Conservation (phyloP, 192 early-diverging fungal species). For the Dissophora globulifera region DNA sequence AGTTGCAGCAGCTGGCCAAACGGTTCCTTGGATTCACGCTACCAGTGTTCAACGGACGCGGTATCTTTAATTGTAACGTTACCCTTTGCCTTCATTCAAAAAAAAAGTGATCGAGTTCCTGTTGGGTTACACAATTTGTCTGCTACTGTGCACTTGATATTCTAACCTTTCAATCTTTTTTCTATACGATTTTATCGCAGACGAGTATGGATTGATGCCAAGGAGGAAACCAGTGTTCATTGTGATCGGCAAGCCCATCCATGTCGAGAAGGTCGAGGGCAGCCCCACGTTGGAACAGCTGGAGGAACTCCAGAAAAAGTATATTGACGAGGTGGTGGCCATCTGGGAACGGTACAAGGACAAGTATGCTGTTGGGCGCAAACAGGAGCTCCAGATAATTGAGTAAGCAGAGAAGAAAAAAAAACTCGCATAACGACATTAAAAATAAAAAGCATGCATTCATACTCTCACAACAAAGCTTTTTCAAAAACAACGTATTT, state of each 20-base stretch:
- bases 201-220: conserved; percentile 59
- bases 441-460: neutral
- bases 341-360: conserved; percentile 80
- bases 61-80: conserved; percentile 85
- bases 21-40: conserved; percentile 73
- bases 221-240: conserved; percentile 59
- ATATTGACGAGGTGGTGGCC: conserved; percentile 67
- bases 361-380: conserved; percentile 70
- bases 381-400: conserved; percentile 68
- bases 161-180: too few relatives aligned
- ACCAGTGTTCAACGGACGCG: conserved; percentile 83
- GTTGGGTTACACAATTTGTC: too few relatives aligned
- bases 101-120: too few relatives aligned
- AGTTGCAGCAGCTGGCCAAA: conserved; percentile 76
- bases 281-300: conserved; percentile 70
- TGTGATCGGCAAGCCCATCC: conserved; percentile 73
- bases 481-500: too few relatives aligned
- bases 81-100: too few relatives aligned
- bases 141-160: too few relatives aligned
- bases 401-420: conserved; percentile 56
- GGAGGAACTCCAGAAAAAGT: conserved; percentile 67
- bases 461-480: neutral
- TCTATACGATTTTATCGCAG: conserved; percentile 22
- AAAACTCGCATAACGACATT: too few relatives aligned
- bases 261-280: conserved; percentile 55